These are phyloP conservation scores for Spinacia oleracea DNA, from an alignment of 179 eudicot genomes.

Conservation along the genomic window DNA sequence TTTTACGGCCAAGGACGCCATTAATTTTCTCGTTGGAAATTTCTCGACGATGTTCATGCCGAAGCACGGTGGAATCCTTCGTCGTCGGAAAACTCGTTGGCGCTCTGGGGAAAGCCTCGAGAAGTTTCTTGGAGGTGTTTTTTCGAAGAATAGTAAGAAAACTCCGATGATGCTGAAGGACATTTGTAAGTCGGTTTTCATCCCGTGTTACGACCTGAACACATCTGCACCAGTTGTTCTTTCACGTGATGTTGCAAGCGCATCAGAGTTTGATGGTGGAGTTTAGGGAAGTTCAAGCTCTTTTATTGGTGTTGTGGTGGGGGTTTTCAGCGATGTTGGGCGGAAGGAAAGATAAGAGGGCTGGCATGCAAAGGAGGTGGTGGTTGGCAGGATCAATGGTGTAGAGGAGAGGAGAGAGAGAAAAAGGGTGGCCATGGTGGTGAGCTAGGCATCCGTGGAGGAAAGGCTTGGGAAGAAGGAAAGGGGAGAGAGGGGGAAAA, in stretches of 20 bases:
- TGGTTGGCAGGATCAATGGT: too few relatives aligned
- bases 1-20: conserved; percentile 59
- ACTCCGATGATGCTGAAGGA: conserved; percentile 60
- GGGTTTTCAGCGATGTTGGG: too few relatives aligned
- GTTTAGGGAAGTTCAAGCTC: too few relatives aligned
- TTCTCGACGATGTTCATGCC: conserved; percentile 45
- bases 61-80: conserved; percentile 36
- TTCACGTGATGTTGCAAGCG: conserved; percentile 95
- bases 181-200: conserved; percentile 83
- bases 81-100: conserved; percentile 31
- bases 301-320: too few relatives aligned
- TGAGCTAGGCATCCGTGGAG: too few relatives aligned
- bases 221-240: conserved; percentile 87
- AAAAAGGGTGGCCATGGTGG: too few relatives aligned
- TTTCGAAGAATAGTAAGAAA: conserved; percentile 33
- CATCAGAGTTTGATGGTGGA: too few relatives aligned
- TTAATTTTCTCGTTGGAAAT: conserved; percentile 38
- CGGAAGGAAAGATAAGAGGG: too few relatives aligned
- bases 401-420: too few relatives aligned
- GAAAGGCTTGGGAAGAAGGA: too few relatives aligned
- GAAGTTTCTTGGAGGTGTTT: conserved; percentile 39
- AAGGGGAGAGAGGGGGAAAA: too few relatives aligned
- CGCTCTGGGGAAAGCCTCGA: conserved; percentile 58
- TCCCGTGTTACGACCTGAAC: conserved; percentile 77
- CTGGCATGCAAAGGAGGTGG: too few relatives aligned